Evolutionary conservation across 345 rosid genomes (phyloP).

Genomic region (Clarkia xantiana): DNA sequence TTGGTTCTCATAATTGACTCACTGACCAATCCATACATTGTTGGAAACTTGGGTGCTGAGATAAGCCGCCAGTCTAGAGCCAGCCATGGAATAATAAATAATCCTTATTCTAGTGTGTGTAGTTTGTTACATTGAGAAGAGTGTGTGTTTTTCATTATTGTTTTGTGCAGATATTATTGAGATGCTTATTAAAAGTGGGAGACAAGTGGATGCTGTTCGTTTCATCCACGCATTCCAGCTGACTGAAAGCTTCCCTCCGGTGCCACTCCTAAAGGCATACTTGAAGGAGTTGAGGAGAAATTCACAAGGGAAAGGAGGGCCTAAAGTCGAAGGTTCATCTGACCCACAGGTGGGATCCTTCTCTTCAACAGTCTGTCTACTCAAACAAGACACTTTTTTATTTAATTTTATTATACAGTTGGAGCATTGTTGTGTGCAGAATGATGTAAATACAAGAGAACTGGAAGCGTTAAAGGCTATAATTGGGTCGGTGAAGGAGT

Average conservation of each 20-base stretch:
- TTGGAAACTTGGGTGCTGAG: conserved; percentile 16
- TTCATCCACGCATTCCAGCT: conserved; percentile 44
- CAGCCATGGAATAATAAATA: too few relatives aligned
- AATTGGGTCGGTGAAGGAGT: conserved; percentile 32
- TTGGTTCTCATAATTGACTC: conserved; percentile 19
- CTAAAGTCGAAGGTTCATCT: conserved; percentile 14
- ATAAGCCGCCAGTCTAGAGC: conserved; percentile 12
- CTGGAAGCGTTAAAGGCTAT: conserved; percentile 38
- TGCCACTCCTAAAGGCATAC: conserved; percentile 39
- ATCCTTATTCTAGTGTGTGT: conserved; percentile 3
- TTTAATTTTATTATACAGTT: too few relatives aligned
- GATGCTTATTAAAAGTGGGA: conserved; percentile 27
- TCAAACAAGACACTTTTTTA: too few relatives aligned
- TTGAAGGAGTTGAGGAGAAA: conserved; percentile 41
- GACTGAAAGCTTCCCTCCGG: conserved; percentile 33
- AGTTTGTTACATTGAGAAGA: conserved; percentile 2
- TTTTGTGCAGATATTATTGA: conserved; percentile 33
- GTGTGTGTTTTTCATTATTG: not conserved
- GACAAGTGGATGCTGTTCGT: conserved; percentile 42
- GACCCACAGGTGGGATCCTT: conserved; percentile 22
- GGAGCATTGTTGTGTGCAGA: conserved; percentile 13
- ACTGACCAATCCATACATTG: conserved; percentile 18
- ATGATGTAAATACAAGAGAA: conserved; percentile 32
- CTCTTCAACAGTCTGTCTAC: too few relatives aligned
- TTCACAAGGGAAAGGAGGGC: conserved; percentile 35